Percentiles rank a stretch among this genome's conserved stretches.
Conservation (phyloP, 139 green algal genomes). For the Tetradesmus lagerheimii region DNA sequence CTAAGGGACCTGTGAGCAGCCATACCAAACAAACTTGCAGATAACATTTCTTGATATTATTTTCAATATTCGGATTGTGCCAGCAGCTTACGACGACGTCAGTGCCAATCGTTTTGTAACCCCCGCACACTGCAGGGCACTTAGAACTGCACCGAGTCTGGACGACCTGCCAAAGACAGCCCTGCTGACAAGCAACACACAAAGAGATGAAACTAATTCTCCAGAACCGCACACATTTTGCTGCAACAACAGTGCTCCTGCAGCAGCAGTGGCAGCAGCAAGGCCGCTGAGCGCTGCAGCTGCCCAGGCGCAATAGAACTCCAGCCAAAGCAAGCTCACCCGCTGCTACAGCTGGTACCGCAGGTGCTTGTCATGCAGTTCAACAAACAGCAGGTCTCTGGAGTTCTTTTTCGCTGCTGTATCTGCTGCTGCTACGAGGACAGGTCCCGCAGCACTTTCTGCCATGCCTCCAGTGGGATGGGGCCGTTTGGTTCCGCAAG, state of each 20-base stretch:
- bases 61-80: not conserved
- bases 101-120: not conserved
- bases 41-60: not conserved
- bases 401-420: not conserved
- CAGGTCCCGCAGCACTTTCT: constrained; percentile 71
- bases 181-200: not conserved
- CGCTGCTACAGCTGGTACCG: not conserved
- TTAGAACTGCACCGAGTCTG: constrained; percentile 59
- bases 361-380: no score
- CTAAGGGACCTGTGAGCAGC: not conserved
- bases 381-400: no score
- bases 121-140: not conserved
- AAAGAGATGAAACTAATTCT: no score
- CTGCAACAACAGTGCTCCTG: not conserved
- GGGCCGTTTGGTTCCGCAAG: constrained; percentile 26
- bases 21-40: not conserved
- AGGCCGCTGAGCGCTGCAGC: not conserved
- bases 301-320: not conserved
- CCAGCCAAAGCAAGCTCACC: not conserved
- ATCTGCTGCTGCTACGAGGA: not conserved
- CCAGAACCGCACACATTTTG: not conserved
- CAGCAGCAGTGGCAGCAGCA: not conserved
- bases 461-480: constrained; percentile 68
- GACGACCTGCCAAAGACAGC: constrained; percentile 12
- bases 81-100: not conserved